phyloP scores from a whole-genome alignment of 129 eudicot species.

The Pulicaria dysenterica region DNA sequence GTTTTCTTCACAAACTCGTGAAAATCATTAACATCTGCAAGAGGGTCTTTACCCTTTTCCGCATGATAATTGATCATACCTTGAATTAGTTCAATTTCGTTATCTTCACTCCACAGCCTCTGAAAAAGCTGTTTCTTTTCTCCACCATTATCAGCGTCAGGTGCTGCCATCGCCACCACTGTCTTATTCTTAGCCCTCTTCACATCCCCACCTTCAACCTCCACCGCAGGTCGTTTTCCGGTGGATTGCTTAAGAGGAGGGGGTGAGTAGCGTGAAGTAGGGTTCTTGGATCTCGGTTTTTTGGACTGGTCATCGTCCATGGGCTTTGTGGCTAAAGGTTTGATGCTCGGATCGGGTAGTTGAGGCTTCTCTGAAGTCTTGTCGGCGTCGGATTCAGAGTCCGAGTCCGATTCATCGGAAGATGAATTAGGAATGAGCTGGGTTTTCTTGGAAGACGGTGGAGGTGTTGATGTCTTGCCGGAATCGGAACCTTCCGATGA shows the following conservation, averaged over 20 bases:
- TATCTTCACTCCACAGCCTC: constrained; percentile 80
- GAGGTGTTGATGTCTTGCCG: constrained; percentile 31
- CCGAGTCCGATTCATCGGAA: constrained; percentile 23
- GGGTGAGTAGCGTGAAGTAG: constrained; percentile 28
- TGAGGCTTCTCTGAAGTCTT: constrained; percentile 13
- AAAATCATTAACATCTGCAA: constrained; percentile 50
- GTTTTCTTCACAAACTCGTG: constrained; percentile 61
- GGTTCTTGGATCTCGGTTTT: constrained; percentile 48
- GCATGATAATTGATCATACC: constrained; percentile 55
- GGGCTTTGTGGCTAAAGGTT: constrained; percentile 47
- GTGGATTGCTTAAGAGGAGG: constrained; percentile 30
- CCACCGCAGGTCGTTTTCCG: constrained; percentile 46
- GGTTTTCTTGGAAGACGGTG: constrained; percentile 23
- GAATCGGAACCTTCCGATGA: constrained; percentile 34
- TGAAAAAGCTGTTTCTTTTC: constrained; percentile 51
- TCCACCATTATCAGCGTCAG: constrained; percentile 25
- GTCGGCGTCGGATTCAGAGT: constrained; percentile 36
- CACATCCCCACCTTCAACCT: constrained; percentile 23
- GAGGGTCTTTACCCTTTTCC: constrained; percentile 52
- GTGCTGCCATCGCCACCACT: constrained; percentile 34
- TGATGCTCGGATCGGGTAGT: constrained; percentile 26
- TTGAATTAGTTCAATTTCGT: constrained; percentile 61
- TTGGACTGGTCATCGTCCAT: constrained; percentile 30
- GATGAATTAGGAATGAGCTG: constrained; percentile 21
- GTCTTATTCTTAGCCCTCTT: constrained; percentile 47